Base-by-base conservation (phyloP, 78 protist species). In the Reticulomyxa filosa region DNA sequence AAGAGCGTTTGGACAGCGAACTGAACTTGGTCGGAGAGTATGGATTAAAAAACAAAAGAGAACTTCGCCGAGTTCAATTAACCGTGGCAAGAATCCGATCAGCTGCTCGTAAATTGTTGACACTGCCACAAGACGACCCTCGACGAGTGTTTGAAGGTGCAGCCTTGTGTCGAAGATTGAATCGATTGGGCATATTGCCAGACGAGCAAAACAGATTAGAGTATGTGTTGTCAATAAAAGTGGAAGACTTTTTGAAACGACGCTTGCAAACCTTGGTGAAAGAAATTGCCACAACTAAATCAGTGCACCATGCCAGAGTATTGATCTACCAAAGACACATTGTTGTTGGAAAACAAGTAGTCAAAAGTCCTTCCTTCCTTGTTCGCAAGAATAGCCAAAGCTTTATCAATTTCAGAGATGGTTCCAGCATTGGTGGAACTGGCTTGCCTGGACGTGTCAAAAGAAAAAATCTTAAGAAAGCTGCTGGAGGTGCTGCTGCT, bases 301-400 rank as follows among this genome's bases (percentile, higher is more conserved):
- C 95, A 38, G 79, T 96, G 81, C 99, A 96, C 82, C 98, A 96
- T 78, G 97, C 98, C 46, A 97, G 99, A 61, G 90, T 86, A 52
- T 77, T 92, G 36, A 93, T 96, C 87, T 72, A 75, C 51, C 97
- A 94, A 80, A 76, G 98, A 46, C 98, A 93, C 94, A 90, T 92
- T 76, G 84, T n/a, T n/a, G 99, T 96, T 51, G 98, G 98, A 57
- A 83, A 86, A 79, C 98, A 96, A 84, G 36, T 94, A 53, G 99
- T 96, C 52, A 75, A 78, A 79, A 85, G 81, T 17, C 98, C 99
- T 29, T 89, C 97, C n/a, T 96, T 87, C 87, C 59, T 87, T 65
- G 99, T 96, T 29, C 94, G 98, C 67, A 75, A 78, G n/a, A 93
- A 92, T 76, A 62, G 80, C 3, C 82, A 87, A 78, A 87, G 87